These are phyloP conservation scores for Lagerstroemia speciosa DNA, from an alignment of 345 rosid genomes.

Conservation along the genomic window DNA sequence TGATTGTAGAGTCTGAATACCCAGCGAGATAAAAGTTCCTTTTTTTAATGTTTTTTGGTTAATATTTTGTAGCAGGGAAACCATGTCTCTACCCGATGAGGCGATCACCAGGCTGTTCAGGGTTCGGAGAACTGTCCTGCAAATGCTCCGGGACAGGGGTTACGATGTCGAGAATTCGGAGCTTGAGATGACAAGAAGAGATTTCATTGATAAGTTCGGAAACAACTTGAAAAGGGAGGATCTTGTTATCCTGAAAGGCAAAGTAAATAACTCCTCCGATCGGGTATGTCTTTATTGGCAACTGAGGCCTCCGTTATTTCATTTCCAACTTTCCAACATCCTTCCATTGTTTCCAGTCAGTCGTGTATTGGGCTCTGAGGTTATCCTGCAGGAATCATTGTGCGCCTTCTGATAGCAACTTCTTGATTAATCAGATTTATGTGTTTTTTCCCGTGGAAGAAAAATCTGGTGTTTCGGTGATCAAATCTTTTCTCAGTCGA, in stretches of 20 bases:
- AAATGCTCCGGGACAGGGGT: constrained; percentile 55
- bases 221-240: constrained; percentile 37
- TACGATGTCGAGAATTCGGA: constrained; percentile 34
- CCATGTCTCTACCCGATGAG: constrained; percentile 28
- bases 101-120: constrained; percentile 43
- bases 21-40: neutral
- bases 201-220: constrained; percentile 39
- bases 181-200: constrained; percentile 36
- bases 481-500: constrained; percentile 24
- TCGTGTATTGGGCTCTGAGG: neutral
- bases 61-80: neutral
- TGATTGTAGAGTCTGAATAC: neutral
- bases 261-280: constrained; percentile 28
- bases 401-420: neutral
- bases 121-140: constrained; percentile 39
- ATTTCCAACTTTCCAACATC: neutral
- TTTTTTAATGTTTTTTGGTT: neutral
- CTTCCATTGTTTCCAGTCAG: neutral
- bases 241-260: constrained; percentile 20
- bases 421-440: constrained; percentile 30
- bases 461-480: constrained; percentile 38
- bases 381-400: neutral
- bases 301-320: neutral
- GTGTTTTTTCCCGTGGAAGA: constrained; percentile 44
- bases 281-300: constrained; percentile 22